Base-by-base conservation (phyloP, 1,139 yeast genomes). In the Trichomonascaceae sp. region DNA sequence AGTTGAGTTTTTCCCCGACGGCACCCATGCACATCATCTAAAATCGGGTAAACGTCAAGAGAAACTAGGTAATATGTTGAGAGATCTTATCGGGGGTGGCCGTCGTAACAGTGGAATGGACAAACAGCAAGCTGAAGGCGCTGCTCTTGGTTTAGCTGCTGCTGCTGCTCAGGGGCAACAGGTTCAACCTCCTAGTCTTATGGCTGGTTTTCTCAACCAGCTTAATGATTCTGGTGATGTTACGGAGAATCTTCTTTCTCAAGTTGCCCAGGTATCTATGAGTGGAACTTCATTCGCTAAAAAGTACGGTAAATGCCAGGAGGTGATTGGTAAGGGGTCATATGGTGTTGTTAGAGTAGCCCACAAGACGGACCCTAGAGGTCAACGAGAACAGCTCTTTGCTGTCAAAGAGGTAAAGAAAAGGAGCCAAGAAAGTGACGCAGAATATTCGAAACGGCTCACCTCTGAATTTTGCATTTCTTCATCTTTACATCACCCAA, bases 381-480 rank as follows among this genome's bases (percentile, higher is more conserved):
- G 65, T 55, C 64, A 62, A 52, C 68, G 70, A 19, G 85, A 82
- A 59, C 72, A 69, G 32, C 68, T 85, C 24, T 89, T 74, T 64
- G 96, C 96, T 0, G 95, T 89, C 20, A 89, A 89, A 65, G 96
- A 89, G 66, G 82, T 87, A 63, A 77, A 79, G 54, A 76, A 76
- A 59, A 75, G 74, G 52, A 74, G 80, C 1, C 73, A 74, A 36
- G 96, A 87, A 66, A 69, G 79, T 19, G 78, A 76, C 38, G 74
- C 76, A 51, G 78, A 75, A 57, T 89, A 84, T 66, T 75, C 85
- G 12, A 83, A 85, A 61, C 75, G 96, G 55, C 76, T 87, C 46
- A 81, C 93, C 0, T 83, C 91, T 6, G 96, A 89, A 69, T 89
- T 88, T 67, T 85, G 95, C 62, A 84, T 89, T 20, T 83, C 95